These are phyloP conservation scores for Clarireedia homoeocarpa DNA, from an alignment of 2,329 filamentous ascomycete species.

Conservation along the genomic window DNA sequence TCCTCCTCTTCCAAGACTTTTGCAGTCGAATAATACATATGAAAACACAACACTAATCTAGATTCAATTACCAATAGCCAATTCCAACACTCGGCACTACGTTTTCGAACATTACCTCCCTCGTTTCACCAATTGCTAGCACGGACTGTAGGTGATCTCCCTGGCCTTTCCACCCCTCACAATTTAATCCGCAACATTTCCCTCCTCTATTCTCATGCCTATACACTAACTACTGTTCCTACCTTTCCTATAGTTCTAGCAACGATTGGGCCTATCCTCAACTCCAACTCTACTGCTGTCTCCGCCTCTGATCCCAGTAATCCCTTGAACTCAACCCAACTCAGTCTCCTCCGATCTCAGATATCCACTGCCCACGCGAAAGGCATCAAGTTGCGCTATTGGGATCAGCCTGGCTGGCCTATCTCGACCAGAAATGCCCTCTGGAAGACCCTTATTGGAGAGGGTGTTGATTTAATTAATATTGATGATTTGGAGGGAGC, in stretches of 20 bases:
- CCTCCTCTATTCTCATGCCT: not conserved
- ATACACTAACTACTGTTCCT: not conserved
- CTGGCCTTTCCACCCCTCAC: not conserved
- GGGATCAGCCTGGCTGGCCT: slow-evolving; percentile 52
- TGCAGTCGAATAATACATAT: no score
- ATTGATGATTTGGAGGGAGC: slow-evolving; percentile 44
- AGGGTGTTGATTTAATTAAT: slow-evolving; percentile 53
- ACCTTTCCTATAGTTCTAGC: not conserved
- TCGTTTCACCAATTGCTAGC: slow-evolving; percentile 38
- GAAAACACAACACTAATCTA: not conserved
- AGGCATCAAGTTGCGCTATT: slow-evolving; percentile 48
- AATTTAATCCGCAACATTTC: not conserved
- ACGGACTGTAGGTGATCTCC: slow-evolving; percentile 40
- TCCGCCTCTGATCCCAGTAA: slow-evolving; percentile 23
- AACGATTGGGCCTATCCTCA: not conserved
- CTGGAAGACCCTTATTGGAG: slow-evolving; percentile 45
- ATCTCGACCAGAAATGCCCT: slow-evolving; percentile 43
- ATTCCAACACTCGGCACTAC: slow-evolving; percentile 22
- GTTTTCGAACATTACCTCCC: slow-evolving; percentile 23
- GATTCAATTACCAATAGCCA: slow-evolving; percentile 7
- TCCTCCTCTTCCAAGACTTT: not conserved
- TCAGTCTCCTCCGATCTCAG: slow-evolving; percentile 36
- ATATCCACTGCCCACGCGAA: slow-evolving; percentile 39
- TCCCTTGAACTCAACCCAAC: slow-evolving; percentile 38
- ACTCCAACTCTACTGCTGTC: not conserved